Evolutionary conservation across 2,329 filamentous ascomycete genomes (phyloP).

Genomic region (Chalaropsis ovoidea): DNA sequence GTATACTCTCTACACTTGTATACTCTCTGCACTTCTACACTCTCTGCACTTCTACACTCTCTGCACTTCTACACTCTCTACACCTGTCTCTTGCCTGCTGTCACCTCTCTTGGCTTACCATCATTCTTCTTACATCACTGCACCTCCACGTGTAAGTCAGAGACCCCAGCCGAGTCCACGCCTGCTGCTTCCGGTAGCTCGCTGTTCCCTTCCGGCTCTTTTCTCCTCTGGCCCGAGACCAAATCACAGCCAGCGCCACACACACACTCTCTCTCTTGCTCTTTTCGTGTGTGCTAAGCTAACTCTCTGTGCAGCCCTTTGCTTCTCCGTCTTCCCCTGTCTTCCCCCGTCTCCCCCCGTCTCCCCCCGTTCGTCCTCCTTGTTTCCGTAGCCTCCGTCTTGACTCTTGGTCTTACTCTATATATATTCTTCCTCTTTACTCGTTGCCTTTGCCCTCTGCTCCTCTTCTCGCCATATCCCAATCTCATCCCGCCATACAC

Average conservation of each 20-base stretch:
- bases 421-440: background rate
- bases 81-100: background rate
- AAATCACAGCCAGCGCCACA: background rate
- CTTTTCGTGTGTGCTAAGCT: background rate
- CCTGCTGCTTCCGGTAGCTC: background rate
- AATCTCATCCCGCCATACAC: background rate
- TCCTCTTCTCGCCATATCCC: background rate
- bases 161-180: background rate
- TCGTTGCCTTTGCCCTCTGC: background rate
- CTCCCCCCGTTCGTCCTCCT: background rate
- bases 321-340: background rate
- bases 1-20: too few species aligned
- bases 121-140: background rate
- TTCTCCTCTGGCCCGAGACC: conserved; percentile 16
- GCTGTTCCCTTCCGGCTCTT: background rate
- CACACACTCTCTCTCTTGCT: too few species aligned
- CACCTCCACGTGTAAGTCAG: conserved; percentile 3
- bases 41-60: too few species aligned
- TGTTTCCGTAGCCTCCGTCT: background rate
- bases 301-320: background rate
- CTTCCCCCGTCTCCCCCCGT: background rate
- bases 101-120: background rate
- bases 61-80: background rate
- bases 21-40: too few species aligned
- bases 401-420: background rate